Evolutionary conservation across 768 basidiomycete species (phyloP).

Genomic region (Mrakia blollopis): DNA sequence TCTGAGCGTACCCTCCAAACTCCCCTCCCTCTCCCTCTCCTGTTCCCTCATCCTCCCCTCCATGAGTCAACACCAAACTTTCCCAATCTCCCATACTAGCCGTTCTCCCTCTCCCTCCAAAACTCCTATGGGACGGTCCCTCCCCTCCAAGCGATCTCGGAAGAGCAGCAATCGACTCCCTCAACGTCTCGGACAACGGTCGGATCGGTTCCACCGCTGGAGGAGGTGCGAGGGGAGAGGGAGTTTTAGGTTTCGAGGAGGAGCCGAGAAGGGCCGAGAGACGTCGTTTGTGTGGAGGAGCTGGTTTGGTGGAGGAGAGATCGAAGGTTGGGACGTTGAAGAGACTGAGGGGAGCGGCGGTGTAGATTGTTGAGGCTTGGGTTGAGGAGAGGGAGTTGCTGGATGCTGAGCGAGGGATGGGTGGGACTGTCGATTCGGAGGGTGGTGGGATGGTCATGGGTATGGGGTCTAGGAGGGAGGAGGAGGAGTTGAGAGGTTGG

Average conservation of each 20-base stretch:
- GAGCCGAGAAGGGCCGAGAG: slow-evolving; percentile 9
- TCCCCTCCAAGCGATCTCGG: slow-evolving; percentile 32
- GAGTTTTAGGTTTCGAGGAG: slow-evolving; percentile 2
- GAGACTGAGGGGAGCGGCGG: slow-evolving; percentile 6
- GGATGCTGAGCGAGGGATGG: neutral
- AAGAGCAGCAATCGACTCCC: slow-evolving; percentile 24
- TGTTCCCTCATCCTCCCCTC: neutral
- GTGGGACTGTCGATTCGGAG: neutral
- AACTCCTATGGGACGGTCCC: slow-evolving; percentile 4
- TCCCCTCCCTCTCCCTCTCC: neutral
- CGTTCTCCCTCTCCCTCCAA: slow-evolving; percentile 18
- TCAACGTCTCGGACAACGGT: slow-evolving; percentile 20
- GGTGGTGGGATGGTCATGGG: neutral
- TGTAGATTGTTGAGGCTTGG: neutral
- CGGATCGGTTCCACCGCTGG: neutral
- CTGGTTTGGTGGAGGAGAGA: neutral
- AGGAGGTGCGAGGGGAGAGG: slow-evolving; percentile 11
- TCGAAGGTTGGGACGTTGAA: slow-evolving; percentile 28
- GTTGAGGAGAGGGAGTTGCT: neutral
- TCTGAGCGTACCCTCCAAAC: neutral
- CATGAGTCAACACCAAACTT: slow-evolving; percentile 21
- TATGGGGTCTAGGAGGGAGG: neutral
- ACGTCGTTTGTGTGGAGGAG: slow-evolving; percentile 9
- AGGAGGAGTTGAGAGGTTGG: slow-evolving; percentile 23
- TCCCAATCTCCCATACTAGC: slow-evolving; percentile 33